Evolutionary conservation across 169 alveolate species (phyloP), one percentile per base, ranked within the genome.

Genomic region (Plasmodium vivax): DNA sequence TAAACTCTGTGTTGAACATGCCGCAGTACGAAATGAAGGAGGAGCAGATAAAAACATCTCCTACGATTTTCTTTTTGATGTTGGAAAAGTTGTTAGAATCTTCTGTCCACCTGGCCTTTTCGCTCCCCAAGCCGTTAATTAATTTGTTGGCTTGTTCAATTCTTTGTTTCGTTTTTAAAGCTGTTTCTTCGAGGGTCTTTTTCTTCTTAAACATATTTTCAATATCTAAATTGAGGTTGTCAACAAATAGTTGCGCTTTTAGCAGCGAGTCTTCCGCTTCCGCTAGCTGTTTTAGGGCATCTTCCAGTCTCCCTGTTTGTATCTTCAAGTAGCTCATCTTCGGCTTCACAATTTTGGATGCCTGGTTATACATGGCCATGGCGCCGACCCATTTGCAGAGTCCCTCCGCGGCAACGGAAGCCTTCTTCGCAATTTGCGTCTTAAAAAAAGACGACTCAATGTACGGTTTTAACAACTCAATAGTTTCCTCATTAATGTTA

Each of bases 281-380:
- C 45, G 99, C 99, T 91, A 98, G 93, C 72, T 97, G 98, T 82
- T 98, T 96, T 93, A 97, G 97, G 27, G 98, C 99, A 77, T 97
- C 98, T 82, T 97, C 97, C 27, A 98, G 97, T 95, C 97, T 97
- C 41, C 97, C 99, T 75, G 97, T 98, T 96, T 98, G 98, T 56
- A 97, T 97, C 92, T 98, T 98, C 90, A 99, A 96, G 85, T 97
- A 97, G 87, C 97, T 98, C 98, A 98, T 97, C 95, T 99, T 99
- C 12, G 99, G 99, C 96, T 98, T 99, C 77, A 98, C 99, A 82
- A 98, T 98, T 96, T 98, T 98, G 27, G 99, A 98, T 19, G 99
- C 99, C 71, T 98, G 98, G 93, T 98, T 99, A 93, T 98, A 98
- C 97, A 97, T 98, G 85, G 95, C 96, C 97, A 98, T 97, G 82